Conservation (phyloP, 768 basidiomycete genomes). For the Lactarius evosmus region DNA sequence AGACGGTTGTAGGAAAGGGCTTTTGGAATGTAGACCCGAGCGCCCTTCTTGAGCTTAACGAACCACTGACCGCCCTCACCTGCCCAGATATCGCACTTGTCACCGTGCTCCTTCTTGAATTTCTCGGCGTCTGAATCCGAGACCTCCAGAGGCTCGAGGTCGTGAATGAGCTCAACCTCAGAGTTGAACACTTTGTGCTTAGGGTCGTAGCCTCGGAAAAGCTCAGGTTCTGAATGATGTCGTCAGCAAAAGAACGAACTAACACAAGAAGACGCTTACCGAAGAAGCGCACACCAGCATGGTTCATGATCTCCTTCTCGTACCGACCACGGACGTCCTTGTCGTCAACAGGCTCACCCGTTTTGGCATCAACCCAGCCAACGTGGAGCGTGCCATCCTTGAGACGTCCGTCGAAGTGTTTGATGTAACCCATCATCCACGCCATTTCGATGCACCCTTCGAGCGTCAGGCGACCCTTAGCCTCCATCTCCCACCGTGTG, state of each 20-base stretch:
- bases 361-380: constrained; percentile 97
- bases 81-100: constrained; percentile 94
- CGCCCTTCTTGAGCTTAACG: constrained; percentile 98
- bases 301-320: constrained; percentile 88
- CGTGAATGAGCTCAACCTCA: constrained; percentile 94
- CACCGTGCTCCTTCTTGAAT: constrained; percentile 95
- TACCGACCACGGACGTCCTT: constrained; percentile 94
- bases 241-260: constrained; percentile 4
- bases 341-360: constrained; percentile 91
- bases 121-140: constrained; percentile 86
- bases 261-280: constrained; percentile 44
- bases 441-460: constrained; percentile 99
- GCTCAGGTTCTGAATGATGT: constrained; percentile 74
- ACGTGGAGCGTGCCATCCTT: constrained; percentile 91
- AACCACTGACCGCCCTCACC: constrained; percentile 93
- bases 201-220: constrained; percentile 97
- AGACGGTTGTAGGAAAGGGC: constrained; percentile 91
- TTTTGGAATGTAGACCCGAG: constrained; percentile 89
- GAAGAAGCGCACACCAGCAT: constrained; percentile 91
- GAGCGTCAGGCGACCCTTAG: constrained; percentile 93
- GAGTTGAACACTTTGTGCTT: constrained; percentile 97
- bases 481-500: constrained; percentile 99
- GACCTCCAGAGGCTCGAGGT: constrained; percentile 94
- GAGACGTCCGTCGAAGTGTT: constrained; percentile 96
- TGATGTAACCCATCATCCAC: constrained; percentile 99